Evolutionary conservation across 306 rosid species (phyloP), one percentile per base, ranked within the genome.

Genomic region (Rosa rugosa): DNA sequence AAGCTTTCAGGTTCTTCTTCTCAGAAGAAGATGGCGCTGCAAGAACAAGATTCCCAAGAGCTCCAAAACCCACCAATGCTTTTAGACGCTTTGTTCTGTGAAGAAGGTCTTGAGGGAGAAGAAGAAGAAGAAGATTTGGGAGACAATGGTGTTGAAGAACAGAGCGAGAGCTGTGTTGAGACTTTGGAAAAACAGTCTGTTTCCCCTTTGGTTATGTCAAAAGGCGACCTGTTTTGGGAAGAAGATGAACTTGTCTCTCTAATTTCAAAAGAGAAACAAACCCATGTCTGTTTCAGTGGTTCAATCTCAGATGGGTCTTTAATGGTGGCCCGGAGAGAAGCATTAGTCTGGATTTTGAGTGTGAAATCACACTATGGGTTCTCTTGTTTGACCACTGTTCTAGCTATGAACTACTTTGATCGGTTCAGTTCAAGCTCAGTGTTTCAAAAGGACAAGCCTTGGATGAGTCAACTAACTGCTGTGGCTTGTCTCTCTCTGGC

Each of bases 391-490:
- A 95, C 98, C 34, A 71, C 80, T 72, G 89, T 90, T 76, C 89
- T 92, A 23, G 98, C 97, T 17, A 90, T 92, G n/a, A 92, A 91
- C 91, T 95, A 90, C 93, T 95, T 88, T 46, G 99, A 95, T 88
- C 82, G 99, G 70, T 95, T 92, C 85, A 69, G 85, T 83, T 80
- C 89, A 3, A 87, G 90, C 84, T 63, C 67, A 8, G 81, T 27
- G 78, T 85, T 88, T 47, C 94, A 88, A 73, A 84, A 75, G 51
- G 97, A 95, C 36, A 90, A 87, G 83, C 96, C 94, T 2, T 92
- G 98, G 99, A 92, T 89, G 97, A 82, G 88, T 27, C 99, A 92
- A 75, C 97, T 95, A 47, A 76, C 86, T 23, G 90, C 94, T 0
- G 94, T 92, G 70, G 89, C 99, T 56, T 95, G 97, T 79, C 84